Conservation (phyloP, 2,329 filamentous ascomycete species). For the Cephalotrichum gorgonifer region DNA sequence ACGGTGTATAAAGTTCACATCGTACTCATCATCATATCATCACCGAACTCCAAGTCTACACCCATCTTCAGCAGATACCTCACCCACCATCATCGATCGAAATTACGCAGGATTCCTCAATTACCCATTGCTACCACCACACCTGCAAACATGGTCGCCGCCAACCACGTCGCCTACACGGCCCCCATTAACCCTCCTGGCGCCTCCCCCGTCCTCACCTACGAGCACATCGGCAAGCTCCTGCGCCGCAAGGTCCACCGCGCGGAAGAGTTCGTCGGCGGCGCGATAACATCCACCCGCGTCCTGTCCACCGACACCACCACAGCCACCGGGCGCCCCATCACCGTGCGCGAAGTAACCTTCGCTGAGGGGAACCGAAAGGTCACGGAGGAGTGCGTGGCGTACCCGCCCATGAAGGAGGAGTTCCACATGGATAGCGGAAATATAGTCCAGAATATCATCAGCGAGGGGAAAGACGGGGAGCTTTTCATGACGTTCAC, state of each 20-base stretch:
- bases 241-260: conserved; percentile 17
- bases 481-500: conserved; percentile 21
- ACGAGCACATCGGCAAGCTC: conserved; percentile 16
- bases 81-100: background rate
- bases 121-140: background rate
- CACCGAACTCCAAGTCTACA: no score
- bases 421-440: conserved; percentile 24
- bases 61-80: no score
- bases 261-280: conserved; percentile 17
- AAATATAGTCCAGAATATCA: conserved; percentile 21
- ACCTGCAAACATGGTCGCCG: conserved; percentile 1
- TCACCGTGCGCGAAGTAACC: conserved; percentile 15
- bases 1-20: no score
- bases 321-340: background rate
- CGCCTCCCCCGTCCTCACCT: conserved; percentile 12
- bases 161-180: conserved; percentile 13
- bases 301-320: conserved; percentile 4
- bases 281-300: conserved; percentile 9
- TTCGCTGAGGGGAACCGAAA: conserved; percentile 11
- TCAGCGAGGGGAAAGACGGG: conserved; percentile 17
- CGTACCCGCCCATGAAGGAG: conserved; percentile 20
- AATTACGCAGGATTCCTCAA: background rate
- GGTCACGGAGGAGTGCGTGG: conserved; percentile 19
- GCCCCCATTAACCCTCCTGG: conserved; percentile 17
- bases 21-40: no score